Percentiles rank a stretch among this genome's conserved stretches.
These are phyloP conservation scores for Zygoascus sp. DNA, from an alignment of 1,139 yeast species.

Conservation along the genomic window DNA sequence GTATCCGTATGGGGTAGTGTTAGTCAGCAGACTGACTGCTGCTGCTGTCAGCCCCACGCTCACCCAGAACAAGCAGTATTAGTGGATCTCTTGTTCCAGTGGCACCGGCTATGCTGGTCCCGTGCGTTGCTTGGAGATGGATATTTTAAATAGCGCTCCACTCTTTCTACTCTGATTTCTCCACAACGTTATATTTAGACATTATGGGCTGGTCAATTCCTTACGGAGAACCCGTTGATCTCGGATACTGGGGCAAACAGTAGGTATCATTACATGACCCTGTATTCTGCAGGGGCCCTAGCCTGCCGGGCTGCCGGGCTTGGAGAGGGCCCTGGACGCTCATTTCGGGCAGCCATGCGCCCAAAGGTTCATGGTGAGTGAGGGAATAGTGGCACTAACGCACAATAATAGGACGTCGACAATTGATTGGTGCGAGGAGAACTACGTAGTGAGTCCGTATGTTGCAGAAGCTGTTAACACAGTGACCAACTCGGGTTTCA, in stretches of 20 bases:
- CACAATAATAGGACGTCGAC: slow-evolving; percentile 45
- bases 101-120: slow-evolving; percentile 3
- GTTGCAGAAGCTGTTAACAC: slow-evolving; percentile 89
- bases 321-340: too few species aligned
- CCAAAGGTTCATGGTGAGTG: too few species aligned
- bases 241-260: slow-evolving; percentile 34
- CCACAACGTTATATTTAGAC: neutral
- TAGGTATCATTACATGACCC: slow-evolving; percentile 19
- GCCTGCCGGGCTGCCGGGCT: neutral
- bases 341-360: too few species aligned
- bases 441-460: slow-evolving; percentile 77
- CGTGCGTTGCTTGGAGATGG: neutral
- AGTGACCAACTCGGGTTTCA: slow-evolving; percentile 65
- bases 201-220: slow-evolving; percentile 21
- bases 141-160: neutral
- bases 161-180: neutral
- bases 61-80: neutral
- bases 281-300: too few species aligned
- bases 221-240: slow-evolving; percentile 30
- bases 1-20: neutral
- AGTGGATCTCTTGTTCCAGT: neutral
- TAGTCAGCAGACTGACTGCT: neutral
- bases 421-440: slow-evolving; percentile 96
- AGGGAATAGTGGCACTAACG: slow-evolving; percentile 16
- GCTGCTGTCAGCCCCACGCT: neutral